Evolutionary conservation across 305 asterid species (phyloP).

Genomic region (Plantago rigida): DNA sequence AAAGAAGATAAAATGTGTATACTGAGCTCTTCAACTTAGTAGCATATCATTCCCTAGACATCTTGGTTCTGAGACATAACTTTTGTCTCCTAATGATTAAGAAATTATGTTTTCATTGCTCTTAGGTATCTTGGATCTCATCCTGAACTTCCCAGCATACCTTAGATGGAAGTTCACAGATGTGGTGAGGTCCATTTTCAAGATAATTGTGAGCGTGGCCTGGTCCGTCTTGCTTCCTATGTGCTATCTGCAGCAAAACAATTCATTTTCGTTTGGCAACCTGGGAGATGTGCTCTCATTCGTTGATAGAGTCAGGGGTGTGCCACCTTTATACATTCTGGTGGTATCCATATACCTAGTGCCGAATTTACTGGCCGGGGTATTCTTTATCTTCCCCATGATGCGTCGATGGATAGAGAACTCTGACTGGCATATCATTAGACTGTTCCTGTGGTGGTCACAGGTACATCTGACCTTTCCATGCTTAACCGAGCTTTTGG

Average conservation of each 20-base stretch:
- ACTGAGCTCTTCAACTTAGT: constrained; percentile 14
- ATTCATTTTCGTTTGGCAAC: constrained; percentile 35
- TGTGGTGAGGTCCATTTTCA: constrained; percentile 65
- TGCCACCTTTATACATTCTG: constrained; percentile 81
- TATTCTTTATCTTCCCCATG: constrained; percentile 83
- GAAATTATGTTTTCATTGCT: constrained; percentile 25
- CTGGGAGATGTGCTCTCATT: constrained; percentile 43
- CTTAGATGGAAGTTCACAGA: constrained; percentile 78
- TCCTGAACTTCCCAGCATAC: constrained; percentile 86
- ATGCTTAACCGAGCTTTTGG: constrained; percentile 16
- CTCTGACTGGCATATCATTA: constrained; percentile 81
- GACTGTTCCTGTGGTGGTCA: constrained; percentile 98
- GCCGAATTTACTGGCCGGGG: constrained; percentile 69
- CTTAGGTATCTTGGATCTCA: constrained; percentile 74
- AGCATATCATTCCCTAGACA: constrained; percentile 3
- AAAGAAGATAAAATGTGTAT: neutral
- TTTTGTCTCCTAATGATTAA: constrained; percentile 22
- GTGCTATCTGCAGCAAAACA: constrained; percentile 53
- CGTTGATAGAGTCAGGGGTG: constrained; percentile 67
- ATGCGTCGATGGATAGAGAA: constrained; percentile 91
- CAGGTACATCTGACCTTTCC: constrained; percentile 50
- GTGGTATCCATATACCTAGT: constrained; percentile 70
- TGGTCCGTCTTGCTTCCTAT: constrained; percentile 80
- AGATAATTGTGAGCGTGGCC: constrained; percentile 70
- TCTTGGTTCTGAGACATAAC: constrained; percentile 20